Base-by-base conservation (phyloP, 352 stramenopile species). In the Achlya hypogyna region DNA sequence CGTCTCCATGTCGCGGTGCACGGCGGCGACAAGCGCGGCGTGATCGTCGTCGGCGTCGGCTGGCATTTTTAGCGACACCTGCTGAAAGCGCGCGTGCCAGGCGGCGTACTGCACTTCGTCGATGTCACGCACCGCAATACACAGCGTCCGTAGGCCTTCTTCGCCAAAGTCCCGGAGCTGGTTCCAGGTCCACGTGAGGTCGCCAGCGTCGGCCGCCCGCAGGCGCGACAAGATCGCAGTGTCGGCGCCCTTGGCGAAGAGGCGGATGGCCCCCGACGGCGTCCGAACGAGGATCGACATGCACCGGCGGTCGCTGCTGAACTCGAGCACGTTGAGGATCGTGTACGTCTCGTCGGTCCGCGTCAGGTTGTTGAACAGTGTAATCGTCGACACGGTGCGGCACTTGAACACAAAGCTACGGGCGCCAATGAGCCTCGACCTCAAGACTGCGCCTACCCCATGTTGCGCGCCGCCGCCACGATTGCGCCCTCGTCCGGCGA, bases 241-340 rank as follows among this genome's bases (percentile, higher is more conserved):
- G 64, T 93, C 85, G 5, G 85, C 85, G 14, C 85, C 85, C 72
- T 93, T 91, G 4, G 77, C 79, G 60, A 89, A 92, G 49, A 92
- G 71, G 8, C 75, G 86, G 9, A 92, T 78, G 0, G 65, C 67
- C 4, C 81, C 77, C 29, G 87, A 74, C 0, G 83, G 78, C 64
- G 83, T 77, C 5, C 81, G 77, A 29, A 97, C 88, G 29, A 98
- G 78, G 1, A 91, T 87, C 10, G 86, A 96, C 91, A 98, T 98
- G 4, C 93, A 81, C 75, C 97, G 97, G 25, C 93, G 79, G 3
- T 83, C 94, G 54, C 87, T 97, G 71, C 96, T 94, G 70, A 98
- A 98, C 53, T 94, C 87, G 22, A 97, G 79, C 5, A 95, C 84
- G 28, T 95, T 86, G 8, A 98, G 70, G 28, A 98, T 80, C 60